Evolutionary conservation across 2,329 filamentous ascomycete genomes (phyloP).

Genomic region (Penicillium sclerotigenum): DNA sequence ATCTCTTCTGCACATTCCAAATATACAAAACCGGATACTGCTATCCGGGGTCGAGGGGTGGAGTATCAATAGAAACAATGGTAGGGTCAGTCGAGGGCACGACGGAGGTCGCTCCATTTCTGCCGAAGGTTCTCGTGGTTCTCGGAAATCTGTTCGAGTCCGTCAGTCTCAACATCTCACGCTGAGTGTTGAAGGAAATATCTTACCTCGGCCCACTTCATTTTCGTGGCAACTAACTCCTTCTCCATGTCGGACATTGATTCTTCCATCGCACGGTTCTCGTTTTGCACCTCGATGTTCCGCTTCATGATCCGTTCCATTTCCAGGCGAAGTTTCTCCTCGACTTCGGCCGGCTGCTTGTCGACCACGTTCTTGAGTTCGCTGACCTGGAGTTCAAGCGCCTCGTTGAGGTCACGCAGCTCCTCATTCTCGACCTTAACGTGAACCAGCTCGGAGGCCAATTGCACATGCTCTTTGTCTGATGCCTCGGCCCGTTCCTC

Average conservation of each 20-base stretch:
- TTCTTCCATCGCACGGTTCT: constrained; percentile 84
- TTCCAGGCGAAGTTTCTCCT: constrained; percentile 74
- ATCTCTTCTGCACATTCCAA: constrained; percentile 10
- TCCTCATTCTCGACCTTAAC: constrained; percentile 93
- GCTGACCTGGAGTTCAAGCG: constrained; percentile 75
- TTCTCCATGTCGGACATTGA: constrained; percentile 89
- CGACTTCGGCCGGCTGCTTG: constrained; percentile 83
- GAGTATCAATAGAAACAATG: background rate
- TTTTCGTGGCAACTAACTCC: constrained; percentile 86
- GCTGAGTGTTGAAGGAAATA: constrained; percentile 32
- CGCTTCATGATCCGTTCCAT: constrained; percentile 89
- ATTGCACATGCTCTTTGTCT: constrained; percentile 83
- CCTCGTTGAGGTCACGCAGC: constrained; percentile 85
- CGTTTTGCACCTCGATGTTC: constrained; percentile 89
- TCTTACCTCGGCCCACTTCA: constrained; percentile 86
- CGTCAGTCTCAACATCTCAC: background rate
- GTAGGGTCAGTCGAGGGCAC: constrained; percentile 47
- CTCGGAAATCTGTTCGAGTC: constrained; percentile 58
- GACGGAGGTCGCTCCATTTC: constrained; percentile 71
- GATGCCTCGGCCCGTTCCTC: constrained; percentile 86
- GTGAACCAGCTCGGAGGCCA: constrained; percentile 87
- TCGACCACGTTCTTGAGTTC: constrained; percentile 86
- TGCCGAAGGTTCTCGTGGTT: constrained; percentile 68
- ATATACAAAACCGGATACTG: constrained; percentile 20
- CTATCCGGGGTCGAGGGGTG: background rate